Base-by-base conservation (phyloP, 225 moss, liverwort and hornwort genomes). In the Polytrichum commune region DNA sequence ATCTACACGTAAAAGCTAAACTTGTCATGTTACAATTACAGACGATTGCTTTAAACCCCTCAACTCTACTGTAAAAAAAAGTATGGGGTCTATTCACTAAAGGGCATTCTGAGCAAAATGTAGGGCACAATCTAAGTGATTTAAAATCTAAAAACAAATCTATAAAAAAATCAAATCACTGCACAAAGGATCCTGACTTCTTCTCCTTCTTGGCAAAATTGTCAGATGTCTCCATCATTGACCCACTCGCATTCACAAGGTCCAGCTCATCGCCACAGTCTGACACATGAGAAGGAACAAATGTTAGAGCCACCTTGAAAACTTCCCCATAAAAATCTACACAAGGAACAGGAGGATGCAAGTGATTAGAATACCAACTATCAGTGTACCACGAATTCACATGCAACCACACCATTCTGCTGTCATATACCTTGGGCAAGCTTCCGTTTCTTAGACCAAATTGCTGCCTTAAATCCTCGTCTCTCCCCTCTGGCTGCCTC, bases 181-280 rank as follows among this genome's bases (percentile, higher is more conserved):
- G 84, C 70, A 88, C 88, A 82, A 85, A 88, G n/a, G 85, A 82
- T 56, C 88, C 88, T 1, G 84, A 88, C 28, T 85, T 88, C 73
- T 85, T 88, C 80, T 88, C 88, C 74, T 88, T 88, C 69, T 88
- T 88, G 19, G 88, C 88, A 88, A 88, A 88, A 80, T 85, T 85
- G 78, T 88, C 88, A 62, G 88, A 88, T 27, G 84, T 85, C 65
- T 88, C 88, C 88, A 88, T 84, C 1, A 88, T 85, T 35, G 88
- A 88, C 4, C 82, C 84, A 71, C 88, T 88, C 18, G 80, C 80
- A 67, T 85, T 88, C 68, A 84, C 84, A 72, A 88, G 77, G 72
- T 85, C 88, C 5, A 88, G 73, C 66, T 88, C 88, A 75, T 88
- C 88, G 13, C 78, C 88, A 62, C 78, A 84, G 54, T 88, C 88